Evolutionary conservation across 495 filamentous ascomycete species (phyloP).

Genomic region (Aspergillus panamensis): DNA sequence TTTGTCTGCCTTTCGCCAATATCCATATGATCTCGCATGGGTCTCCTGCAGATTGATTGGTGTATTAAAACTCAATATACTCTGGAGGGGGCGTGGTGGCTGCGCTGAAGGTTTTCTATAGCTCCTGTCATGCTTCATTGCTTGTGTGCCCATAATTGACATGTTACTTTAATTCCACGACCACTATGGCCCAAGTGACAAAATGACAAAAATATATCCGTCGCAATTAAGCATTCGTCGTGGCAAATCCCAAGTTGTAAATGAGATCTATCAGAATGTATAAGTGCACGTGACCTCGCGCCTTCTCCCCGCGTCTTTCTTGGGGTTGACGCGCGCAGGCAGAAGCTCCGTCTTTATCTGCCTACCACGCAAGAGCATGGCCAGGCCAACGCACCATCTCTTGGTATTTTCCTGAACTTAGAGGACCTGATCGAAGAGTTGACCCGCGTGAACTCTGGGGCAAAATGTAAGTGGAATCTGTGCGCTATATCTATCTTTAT

Average conservation of each 20-base stretch:
- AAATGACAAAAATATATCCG: no score
- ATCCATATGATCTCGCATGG: no score
- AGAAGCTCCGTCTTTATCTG: neutral
- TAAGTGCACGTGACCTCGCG: slow-evolving; percentile 16
- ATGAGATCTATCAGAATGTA: neutral
- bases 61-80: no score
- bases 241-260: neutral
- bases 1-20: no score
- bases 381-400: neutral
- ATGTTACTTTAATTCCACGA: no score
- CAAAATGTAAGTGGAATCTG: slow-evolving; percentile 1
- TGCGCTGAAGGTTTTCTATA: no score
- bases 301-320: slow-evolving; percentile 13
- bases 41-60: no score
- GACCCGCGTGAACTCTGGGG: neutral
- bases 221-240: neutral
- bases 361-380: neutral
- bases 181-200: no score
- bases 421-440: neutral
- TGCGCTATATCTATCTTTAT: neutral
- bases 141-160: no score
- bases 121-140: no score
- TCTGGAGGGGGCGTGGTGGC: no score
- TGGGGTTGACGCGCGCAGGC: slow-evolving; percentile 3
- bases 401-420: neutral